Percentiles rank a stretch among this genome's conserved stretches.
phyloP scores from a whole-genome alignment of 768 basidiomycete genomes.

The Amyloporia xantha region DNA sequence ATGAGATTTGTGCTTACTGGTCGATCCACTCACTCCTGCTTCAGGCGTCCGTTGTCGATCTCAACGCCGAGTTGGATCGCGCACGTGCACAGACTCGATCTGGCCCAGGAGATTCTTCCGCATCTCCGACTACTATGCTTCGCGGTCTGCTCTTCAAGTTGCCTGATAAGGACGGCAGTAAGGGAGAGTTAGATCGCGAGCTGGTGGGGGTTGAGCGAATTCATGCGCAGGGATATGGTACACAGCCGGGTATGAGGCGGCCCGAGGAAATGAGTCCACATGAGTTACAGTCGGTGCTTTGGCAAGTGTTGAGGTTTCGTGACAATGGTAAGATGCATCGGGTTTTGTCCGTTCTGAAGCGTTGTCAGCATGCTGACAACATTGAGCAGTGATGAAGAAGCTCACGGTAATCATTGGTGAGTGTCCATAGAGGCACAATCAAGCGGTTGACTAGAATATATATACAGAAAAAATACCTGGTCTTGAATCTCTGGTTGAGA shows the following conservation, averaged over 20 bases:
- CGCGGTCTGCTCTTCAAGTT: conserved; percentile 55
- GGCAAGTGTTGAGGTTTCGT: conserved; percentile 82
- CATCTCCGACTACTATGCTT: conserved; percentile 39
- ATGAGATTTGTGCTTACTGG: neutral
- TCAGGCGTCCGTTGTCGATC: conserved; percentile 76
- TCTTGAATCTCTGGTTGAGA: conserved; percentile 65
- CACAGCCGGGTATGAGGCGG: conserved; percentile 47
- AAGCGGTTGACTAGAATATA: neutral
- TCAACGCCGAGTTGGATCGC: conserved; percentile 69
- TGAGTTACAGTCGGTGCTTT: conserved; percentile 75
- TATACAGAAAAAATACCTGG: conserved; percentile 77
- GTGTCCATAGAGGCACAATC: conserved; percentile 8
- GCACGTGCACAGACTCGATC: conserved; percentile 46
- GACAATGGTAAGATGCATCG: too few relatives aligned
- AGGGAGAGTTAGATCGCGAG: conserved; percentile 57
- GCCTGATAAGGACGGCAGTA: conserved; percentile 50
- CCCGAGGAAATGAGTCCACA: conserved; percentile 85
- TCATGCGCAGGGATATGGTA: conserved; percentile 28
- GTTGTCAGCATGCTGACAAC: neutral
- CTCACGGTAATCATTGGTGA: conserved; percentile 67
- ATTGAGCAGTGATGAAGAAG: conserved; percentile 56
- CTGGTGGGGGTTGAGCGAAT: conserved; percentile 70
- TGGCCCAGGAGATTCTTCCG: conserved; percentile 24
- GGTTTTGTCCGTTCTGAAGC: conserved; percentile 15
- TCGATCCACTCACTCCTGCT: neutral